Percentiles rank a stretch among this genome's conserved stretches.
Evolutionary conservation across 139 green algal species (phyloP).

Genomic region (Yamagishiella unicocca): DNA sequence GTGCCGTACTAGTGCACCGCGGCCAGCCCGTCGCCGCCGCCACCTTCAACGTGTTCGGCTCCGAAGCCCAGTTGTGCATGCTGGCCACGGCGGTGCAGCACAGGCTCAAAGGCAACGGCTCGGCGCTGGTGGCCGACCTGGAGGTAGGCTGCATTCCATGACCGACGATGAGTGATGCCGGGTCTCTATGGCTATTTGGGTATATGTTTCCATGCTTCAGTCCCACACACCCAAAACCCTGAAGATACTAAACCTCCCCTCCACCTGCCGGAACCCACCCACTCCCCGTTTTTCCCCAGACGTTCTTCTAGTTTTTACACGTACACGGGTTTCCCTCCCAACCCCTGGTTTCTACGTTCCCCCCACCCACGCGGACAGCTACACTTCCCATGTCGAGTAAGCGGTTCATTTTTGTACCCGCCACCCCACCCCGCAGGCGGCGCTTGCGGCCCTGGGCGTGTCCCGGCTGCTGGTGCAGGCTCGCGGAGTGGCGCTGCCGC

Average conservation of each 20-base stretch:
- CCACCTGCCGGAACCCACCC: no score
- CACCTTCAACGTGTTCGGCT: slow-evolving; percentile 28
- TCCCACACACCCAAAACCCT: no score
- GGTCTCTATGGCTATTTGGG: no score
- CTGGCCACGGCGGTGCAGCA: slow-evolving; percentile 29
- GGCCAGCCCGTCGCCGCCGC: slow-evolving; percentile 25
- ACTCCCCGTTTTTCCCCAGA: no score
- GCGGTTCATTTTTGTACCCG: background rate
- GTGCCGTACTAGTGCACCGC: slow-evolving; percentile 13
- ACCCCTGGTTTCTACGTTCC: background rate
- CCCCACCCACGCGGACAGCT: no score
- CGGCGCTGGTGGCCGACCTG: slow-evolving; percentile 24
- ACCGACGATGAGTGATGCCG: no score
- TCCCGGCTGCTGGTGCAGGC: slow-evolving; percentile 21
- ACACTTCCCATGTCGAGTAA: no score
- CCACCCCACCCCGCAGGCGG: background rate
- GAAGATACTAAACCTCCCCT: no score
- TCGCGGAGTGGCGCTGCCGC: slow-evolving; percentile 18
- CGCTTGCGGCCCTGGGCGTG: background rate
- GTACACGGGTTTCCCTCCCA: background rate
- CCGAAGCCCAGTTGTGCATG: slow-evolving; percentile 26
- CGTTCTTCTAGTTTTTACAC: no score
- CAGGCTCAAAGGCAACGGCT: background rate
- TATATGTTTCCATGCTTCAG: no score
- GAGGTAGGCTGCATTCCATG: background rate